Conservation (phyloP, 1,139 yeast genomes). For the Casaregolazyma suthepensis region DNA sequence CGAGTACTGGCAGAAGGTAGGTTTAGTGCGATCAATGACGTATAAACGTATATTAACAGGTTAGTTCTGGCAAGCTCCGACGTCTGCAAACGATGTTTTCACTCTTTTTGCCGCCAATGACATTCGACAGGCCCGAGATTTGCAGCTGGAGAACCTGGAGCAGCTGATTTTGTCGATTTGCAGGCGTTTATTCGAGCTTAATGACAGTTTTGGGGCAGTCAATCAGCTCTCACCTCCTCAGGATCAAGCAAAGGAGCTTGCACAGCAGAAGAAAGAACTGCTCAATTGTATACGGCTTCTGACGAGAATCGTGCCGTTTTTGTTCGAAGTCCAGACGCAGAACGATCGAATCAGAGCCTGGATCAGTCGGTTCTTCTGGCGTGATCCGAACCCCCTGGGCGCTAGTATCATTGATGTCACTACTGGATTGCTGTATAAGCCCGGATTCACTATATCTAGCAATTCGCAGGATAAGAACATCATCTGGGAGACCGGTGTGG, state of each 20-base stretch:
- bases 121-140: slow-evolving; percentile 52
- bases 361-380: slow-evolving; percentile 44
- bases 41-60: not conserved
- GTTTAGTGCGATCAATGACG: slow-evolving; percentile 9
- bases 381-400: slow-evolving; percentile 41
- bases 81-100: slow-evolving; percentile 49
- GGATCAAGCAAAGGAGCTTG: not conserved
- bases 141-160: slow-evolving; percentile 51
- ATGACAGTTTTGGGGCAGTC: slow-evolving; percentile 18
- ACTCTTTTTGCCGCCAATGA: slow-evolving; percentile 52
- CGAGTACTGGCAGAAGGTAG: slow-evolving; percentile 47
- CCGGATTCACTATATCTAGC: slow-evolving; percentile 52
- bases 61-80: slow-evolving; percentile 42
- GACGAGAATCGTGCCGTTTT: slow-evolving; percentile 59
- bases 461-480: slow-evolving; percentile 15
- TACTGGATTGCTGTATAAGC: slow-evolving; percentile 51
- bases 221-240: not conserved
- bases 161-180: slow-evolving; percentile 45
- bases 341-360: slow-evolving; percentile 32
- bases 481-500: slow-evolving; percentile 80
- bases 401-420: slow-evolving; percentile 42
- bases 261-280: slow-evolving; percentile 29
- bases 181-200: slow-evolving; percentile 31
- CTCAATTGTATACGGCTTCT: slow-evolving; percentile 62
- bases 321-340: slow-evolving; percentile 41